phyloP scores from a whole-genome alignment of 2,329 filamentous ascomycete genomes.

The Fusarium sp. region DNA sequence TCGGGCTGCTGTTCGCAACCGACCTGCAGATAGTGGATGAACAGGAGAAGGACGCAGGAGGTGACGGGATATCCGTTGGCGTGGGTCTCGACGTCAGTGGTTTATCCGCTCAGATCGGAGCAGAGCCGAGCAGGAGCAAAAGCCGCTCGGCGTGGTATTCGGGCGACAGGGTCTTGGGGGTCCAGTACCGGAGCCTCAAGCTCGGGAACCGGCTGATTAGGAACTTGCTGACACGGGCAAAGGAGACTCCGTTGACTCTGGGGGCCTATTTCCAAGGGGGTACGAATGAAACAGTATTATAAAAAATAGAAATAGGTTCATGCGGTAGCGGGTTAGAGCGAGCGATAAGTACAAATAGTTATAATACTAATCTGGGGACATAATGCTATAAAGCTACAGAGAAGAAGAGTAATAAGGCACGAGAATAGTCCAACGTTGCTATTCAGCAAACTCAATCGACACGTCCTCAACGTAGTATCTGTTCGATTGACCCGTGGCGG shows the following conservation, averaged over 20 bases:
- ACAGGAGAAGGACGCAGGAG: not conserved
- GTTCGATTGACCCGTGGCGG: not conserved
- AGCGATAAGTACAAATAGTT: not conserved
- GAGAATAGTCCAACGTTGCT: not conserved
- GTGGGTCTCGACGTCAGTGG: not conserved
- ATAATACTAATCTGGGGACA: not conserved
- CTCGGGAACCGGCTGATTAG: not conserved
- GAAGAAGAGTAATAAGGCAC: not conserved
- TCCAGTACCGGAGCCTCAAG: not conserved
- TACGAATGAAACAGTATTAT: not conserved
- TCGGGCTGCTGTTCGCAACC: not conserved
- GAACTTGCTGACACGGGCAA: not conserved
- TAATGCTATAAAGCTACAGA: not conserved
- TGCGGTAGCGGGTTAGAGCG: not conserved
- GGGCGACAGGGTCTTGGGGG: not conserved
- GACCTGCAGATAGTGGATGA: no score
- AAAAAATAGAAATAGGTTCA: not conserved
- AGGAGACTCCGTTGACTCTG: not conserved
- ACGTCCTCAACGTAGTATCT: not conserved
- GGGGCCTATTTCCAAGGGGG: not conserved
- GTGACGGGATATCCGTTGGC: not conserved
- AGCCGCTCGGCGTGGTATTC: not conserved
- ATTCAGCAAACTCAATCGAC: not conserved
- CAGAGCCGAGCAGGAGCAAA: not conserved
- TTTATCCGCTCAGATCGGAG: not conserved